A percentile compares a stretch with the other conserved stretches of the same genome.
Conservation (phyloP, 495 filamentous ascomycete species). For the Aspergillus wentii region DNA sequence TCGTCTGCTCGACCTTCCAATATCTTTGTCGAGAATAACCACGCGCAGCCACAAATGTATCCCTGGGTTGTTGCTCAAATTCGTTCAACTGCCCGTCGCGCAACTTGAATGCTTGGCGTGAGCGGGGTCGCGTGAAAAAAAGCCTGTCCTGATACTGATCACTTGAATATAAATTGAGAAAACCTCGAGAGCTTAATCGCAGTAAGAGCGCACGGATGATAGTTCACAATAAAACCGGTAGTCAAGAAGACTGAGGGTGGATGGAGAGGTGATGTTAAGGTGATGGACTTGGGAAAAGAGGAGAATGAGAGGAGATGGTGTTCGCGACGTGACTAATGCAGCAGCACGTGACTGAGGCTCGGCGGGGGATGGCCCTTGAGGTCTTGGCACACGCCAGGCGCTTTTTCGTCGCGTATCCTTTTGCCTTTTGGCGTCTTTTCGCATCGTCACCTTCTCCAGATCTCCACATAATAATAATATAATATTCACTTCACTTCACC, state of each 20-base stretch:
- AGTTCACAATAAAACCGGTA: neutral
- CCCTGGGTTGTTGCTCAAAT: slow-evolving; percentile 3
- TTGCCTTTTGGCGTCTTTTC: slow-evolving; percentile 6
- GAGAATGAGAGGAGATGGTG: slow-evolving; percentile 10
- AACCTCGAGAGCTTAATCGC: neutral
- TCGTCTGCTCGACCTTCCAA: slow-evolving; percentile 19
- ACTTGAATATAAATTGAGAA: neutral
- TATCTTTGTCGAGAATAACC: slow-evolving; percentile 15
- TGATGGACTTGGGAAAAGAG: slow-evolving; percentile 8
- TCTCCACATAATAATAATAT: slow-evolving; percentile 19
- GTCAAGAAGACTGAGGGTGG: slow-evolving; percentile 10
- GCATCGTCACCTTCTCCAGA: slow-evolving; percentile 19
- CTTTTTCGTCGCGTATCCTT: slow-evolving; percentile 14
- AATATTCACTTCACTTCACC: too few relatives aligned
- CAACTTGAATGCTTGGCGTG: slow-evolving; percentile 19
- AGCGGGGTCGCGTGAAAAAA: slow-evolving; percentile 35
- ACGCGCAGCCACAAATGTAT: slow-evolving; percentile 5
- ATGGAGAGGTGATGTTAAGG: slow-evolving; percentile 4
- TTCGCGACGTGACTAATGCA: slow-evolving; percentile 10
- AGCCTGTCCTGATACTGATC: slow-evolving; percentile 4
- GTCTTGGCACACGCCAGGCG: slow-evolving; percentile 15
- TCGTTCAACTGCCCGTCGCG: slow-evolving; percentile 11
- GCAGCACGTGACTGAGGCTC: slow-evolving; percentile 19
- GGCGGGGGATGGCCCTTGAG: slow-evolving; percentile 4
- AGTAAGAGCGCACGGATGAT: too few relatives aligned